Percentiles rank a stretch among this genome's conserved stretches.
Evolutionary conservation across 2,329 filamentous ascomycete species (phyloP).

Genomic region (Tolypocladium pustulatum): DNA sequence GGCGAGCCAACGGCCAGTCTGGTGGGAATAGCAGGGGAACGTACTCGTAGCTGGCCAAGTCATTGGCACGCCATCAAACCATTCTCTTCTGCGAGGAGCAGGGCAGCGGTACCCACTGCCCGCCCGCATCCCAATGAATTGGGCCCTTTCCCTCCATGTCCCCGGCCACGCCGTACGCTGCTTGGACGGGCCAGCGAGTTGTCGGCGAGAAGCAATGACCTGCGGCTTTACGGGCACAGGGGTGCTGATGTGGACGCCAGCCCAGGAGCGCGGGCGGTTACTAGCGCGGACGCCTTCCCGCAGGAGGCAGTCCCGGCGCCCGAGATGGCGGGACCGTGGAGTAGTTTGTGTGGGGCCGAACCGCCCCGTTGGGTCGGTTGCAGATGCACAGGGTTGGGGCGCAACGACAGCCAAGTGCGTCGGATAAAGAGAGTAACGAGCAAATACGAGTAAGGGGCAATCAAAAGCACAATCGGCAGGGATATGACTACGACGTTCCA

Average conservation of each 20-base stretch:
- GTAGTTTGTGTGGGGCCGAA: background rate
- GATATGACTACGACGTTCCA: background rate
- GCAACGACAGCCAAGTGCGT: background rate
- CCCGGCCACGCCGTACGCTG: background rate
- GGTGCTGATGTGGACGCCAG: background rate
- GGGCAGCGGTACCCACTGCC: background rate
- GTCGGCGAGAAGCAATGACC: background rate
- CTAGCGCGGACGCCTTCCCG: constrained; percentile 1
- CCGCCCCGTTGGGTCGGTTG: background rate
- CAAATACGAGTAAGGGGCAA: too few relatives aligned
- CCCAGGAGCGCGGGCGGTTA: background rate
- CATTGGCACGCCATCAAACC: background rate
- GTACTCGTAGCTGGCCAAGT: background rate
- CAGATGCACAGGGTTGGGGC: background rate
- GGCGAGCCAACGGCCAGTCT: background rate
- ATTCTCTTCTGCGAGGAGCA: background rate
- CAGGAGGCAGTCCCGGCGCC: background rate
- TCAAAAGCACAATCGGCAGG: background rate
- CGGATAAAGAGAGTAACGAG: background rate
- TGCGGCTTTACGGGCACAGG: background rate
- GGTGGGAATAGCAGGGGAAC: background rate
- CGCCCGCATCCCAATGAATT: too few relatives aligned
- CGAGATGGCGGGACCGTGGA: background rate
- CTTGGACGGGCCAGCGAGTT: background rate
- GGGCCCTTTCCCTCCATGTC: background rate